Base-by-base conservation (phyloP, 1,284 basidiomycete species). In the Ustilago sp. region DNA sequence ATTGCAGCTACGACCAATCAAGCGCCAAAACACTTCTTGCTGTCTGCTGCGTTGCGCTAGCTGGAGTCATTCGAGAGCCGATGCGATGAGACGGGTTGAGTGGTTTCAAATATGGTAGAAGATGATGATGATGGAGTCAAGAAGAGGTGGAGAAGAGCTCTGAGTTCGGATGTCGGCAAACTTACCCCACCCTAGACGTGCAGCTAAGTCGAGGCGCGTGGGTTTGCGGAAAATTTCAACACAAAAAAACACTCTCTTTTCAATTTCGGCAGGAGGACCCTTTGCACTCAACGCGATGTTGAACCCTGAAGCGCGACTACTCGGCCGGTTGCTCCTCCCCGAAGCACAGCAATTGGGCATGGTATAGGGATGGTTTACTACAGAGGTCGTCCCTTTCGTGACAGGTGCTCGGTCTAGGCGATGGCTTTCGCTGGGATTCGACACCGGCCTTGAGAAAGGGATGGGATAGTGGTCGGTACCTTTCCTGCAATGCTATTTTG, bases 121-220 rank as follows among this genome's bases (percentile, higher is more conserved):
- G 31, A 45, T 55, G 43, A 56, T 57, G 54, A n/a, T 41, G 28
- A 50, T 38, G 23, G 23, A 52, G 31, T 31, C 19, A 11, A 17
- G 38, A 11, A 36, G 48, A 31, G 39, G 13, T 17, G 31, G 38
- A 48, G 45, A 35, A 19, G 32, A 13, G 23, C 23, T 28, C 23
- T 28, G 32, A 8, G 34, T 34, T 66, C 63, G 63, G 63, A 55
- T 39, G 54, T 66, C 63, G 63, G 57, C 63, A 66, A n/a, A 45
- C 23, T 28, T 28, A 59, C 63, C 57, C 51, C 28, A 43, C 54
- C 39, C 19, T 50, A 7, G 39, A 23, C 48, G 48, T 50, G 48
- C 48, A 50, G 48, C 48, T 31, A 7, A 8, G 47, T 39, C 9
- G 8, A 36, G 31, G 13, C 15, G 34, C 19, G 39, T 35, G 17